Base-by-base conservation (phyloP, 108 stramenopile species). In the Cyclotella baltica region DNA sequence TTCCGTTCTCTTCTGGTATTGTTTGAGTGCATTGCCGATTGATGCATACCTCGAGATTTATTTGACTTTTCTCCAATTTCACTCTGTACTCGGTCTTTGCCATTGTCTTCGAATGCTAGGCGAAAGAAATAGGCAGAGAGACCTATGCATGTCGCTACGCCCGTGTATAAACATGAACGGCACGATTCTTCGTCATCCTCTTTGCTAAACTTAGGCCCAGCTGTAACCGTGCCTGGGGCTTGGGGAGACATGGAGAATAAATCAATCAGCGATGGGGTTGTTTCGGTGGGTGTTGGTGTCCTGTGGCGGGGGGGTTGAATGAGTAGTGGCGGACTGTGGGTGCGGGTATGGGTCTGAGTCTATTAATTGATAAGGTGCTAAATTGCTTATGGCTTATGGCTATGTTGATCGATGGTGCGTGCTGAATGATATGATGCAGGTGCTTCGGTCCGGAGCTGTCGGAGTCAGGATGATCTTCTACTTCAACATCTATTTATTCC, bases 51-150 rank as follows among this genome's bases (percentile, higher is more conserved):
- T 57, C 19, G 30, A 62, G 55, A 55, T 23, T 55, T 25, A 55
- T 22, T 55, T 55, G 25, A 25, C 25, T 23, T 1, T 25, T 25
- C 0, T 3, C 13, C 27, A 71, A 8, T 37, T 8, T 37, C 16
- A 47, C 22, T 34, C 20, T 37, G 16, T 23, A 36, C 70, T 20
- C 59, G 40, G 19, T 47, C 25, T 10, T 47, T 40, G 48, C 35
- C 64, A 16, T 61, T 52, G 18, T 88, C 83, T 56, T 85, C 80
- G 0, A 63, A 70, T 2, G 86, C 92, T 36, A 89, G 67, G 38
- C 89, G 78, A 18, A 77, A 48, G 85, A 90, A 93, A 66, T 90
- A 90, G 3, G 83, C 80, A 25, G 92, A 85, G 16, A 93, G 75
- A 1, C 88, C 92, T 22, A 76, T 57, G 59, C 90, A 93, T 4